A percentile compares a stretch with the other conserved stretches of the same genome.
Conservation (phyloP, 108 stramenopile species). For the Tribonema minus region DNA sequence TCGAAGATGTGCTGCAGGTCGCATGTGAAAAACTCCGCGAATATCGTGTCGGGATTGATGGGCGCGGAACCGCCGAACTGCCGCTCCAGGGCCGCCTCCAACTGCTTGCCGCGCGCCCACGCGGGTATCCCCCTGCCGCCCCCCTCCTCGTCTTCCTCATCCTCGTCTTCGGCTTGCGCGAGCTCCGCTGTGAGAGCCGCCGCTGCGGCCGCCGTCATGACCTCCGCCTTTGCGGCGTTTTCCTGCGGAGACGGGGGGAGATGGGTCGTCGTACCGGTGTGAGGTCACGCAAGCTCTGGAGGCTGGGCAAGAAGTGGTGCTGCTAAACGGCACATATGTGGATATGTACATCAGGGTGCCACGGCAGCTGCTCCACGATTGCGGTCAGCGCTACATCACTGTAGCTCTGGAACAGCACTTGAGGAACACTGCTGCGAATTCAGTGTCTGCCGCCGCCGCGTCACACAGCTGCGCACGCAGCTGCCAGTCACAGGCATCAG, state of each 20-base stretch:
- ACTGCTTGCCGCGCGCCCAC: slow-evolving; percentile 45
- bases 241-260: too few relatives aligned
- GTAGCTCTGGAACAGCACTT: too few relatives aligned
- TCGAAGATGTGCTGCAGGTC: slow-evolving; percentile 57
- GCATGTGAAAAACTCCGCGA: slow-evolving; percentile 56
- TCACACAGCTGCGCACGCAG: neutral
- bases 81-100: slow-evolving; percentile 54
- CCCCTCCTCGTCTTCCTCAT: neutral
- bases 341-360: too few relatives aligned
- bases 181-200: neutral
- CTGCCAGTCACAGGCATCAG: too few relatives aligned
- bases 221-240: too few relatives aligned
- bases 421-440: too few relatives aligned
- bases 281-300: too few relatives aligned
- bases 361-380: neutral
- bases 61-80: slow-evolving; percentile 52
- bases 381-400: too few relatives aligned
- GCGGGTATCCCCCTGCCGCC: slow-evolving; percentile 41
- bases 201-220: neutral
- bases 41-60: slow-evolving; percentile 55
- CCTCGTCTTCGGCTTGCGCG: too few relatives aligned
- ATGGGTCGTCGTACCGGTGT: too few relatives aligned
- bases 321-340: too few relatives aligned
- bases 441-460: neutral
- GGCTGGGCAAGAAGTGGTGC: too few relatives aligned